These are phyloP conservation scores for Solanum ossicruentum DNA, from an alignment of 257 asterid species.

Conservation along the genomic window DNA sequence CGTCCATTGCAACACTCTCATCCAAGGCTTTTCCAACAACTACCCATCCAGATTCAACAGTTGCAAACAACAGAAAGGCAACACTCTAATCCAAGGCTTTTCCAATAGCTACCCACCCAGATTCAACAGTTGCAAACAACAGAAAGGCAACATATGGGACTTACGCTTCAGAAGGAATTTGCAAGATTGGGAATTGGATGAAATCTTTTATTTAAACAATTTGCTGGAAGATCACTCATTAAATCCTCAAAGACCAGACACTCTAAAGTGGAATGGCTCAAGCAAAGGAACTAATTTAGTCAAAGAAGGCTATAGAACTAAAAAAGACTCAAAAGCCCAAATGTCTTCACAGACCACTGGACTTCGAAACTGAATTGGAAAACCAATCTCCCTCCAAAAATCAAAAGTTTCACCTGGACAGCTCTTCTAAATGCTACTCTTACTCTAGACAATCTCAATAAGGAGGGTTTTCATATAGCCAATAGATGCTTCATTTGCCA, in stretches of 20 bases:
- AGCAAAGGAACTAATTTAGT: not conserved
- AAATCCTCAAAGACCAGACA: not conserved
- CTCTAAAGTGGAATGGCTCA: not conserved
- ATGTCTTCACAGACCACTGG: too few species aligned
- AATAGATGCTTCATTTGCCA: not conserved
- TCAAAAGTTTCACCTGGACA: not conserved
- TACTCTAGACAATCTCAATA: not conserved
- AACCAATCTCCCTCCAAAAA: not conserved
- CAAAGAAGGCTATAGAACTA: not conserved
- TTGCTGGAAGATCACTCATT: not conserved
- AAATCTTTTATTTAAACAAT: not conserved
- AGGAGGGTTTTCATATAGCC: not conserved
- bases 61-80: not conserved
- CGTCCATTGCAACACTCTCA: too few species aligned
- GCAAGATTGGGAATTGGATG: not conserved
- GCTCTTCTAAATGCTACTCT: not conserved
- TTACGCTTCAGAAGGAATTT: not conserved
- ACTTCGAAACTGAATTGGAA: not conserved
- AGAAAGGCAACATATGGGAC: not conserved
- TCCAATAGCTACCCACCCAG: not conserved
- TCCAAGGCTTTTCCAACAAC: too few species aligned
- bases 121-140: not conserved
- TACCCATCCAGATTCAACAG: not conserved
- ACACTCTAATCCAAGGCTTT: too few species aligned
- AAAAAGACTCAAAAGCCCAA: not conserved